These are phyloP conservation scores for Colletotrichum sp. DNA, from an alignment of 2,329 filamentous ascomycete genomes.

Conservation along the genomic window DNA sequence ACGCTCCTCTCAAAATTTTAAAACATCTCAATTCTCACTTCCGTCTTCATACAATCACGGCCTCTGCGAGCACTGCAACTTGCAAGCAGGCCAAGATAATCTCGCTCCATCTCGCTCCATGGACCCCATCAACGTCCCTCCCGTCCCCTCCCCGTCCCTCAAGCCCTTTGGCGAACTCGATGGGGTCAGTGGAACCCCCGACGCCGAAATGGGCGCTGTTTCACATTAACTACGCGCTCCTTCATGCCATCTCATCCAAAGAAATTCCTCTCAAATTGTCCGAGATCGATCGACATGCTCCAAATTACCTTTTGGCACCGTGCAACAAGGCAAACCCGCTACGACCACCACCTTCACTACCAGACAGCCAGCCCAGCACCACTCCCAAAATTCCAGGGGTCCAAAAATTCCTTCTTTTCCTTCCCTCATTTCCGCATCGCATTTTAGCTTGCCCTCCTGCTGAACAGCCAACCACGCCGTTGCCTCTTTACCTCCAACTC, in stretches of 20 bases:
- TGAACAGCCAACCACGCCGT: not conserved
- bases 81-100: not conserved
- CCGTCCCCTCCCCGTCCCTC: not conserved
- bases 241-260: constrained; percentile 16
- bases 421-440: constrained; percentile 4
- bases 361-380: not conserved
- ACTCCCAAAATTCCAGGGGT: not conserved
- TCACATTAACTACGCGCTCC: constrained; percentile 17
- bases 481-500: not conserved
- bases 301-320: not conserved
- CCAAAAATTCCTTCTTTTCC: not conserved
- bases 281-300: constrained; percentile 20
- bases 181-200: constrained; percentile 5
- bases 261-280: constrained; percentile 14
- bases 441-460: not conserved
- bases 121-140: not conserved
- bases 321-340: not conserved
- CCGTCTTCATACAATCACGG: not conserved
- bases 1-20: not conserved
- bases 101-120: constrained; percentile 4
- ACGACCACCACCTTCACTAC: not conserved
- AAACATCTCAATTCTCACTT: not conserved
- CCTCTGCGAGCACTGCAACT: not conserved
- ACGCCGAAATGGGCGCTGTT: constrained; percentile 18
- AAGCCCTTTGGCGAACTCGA: not conserved